Percentiles rank a stretch among this genome's conserved stretches.
phyloP scores from a whole-genome alignment of 208 protist genomes.

The Leishmania martiniquensis region DNA sequence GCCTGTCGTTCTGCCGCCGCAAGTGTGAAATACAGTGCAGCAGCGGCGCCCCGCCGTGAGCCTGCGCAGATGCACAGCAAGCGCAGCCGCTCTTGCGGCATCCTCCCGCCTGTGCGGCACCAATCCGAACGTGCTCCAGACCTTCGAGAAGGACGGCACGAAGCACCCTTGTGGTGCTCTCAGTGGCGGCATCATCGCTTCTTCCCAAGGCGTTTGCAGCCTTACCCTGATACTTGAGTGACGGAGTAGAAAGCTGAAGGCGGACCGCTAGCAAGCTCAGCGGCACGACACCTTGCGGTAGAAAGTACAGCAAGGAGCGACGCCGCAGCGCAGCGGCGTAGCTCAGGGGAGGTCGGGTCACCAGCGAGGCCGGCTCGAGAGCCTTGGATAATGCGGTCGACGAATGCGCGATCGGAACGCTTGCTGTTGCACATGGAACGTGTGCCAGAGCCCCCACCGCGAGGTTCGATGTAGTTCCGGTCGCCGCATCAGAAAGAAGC shows the following conservation, averaged over 20 bases:
- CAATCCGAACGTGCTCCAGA: neutral
- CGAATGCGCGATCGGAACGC: neutral
- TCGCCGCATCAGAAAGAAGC: neutral
- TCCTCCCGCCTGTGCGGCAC: neutral
- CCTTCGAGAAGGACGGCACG: neutral
- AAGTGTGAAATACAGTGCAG: constrained; percentile 17
- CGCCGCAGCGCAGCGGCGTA: constrained; percentile 39
- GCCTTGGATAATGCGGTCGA: neutral
- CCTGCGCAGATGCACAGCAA: neutral
- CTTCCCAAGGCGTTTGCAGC: neutral
- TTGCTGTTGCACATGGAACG: neutral
- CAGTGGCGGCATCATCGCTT: neutral
- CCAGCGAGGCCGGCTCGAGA: neutral
- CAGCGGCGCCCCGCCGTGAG: neutral
- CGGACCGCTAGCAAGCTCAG: constrained; percentile 25
- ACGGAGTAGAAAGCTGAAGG: neutral
- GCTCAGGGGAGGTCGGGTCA: constrained; percentile 7
- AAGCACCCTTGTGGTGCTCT: neutral
- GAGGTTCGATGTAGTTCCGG: neutral
- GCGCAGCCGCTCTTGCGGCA: neutral
- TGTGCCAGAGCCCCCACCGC: neutral
- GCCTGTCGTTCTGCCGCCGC: neutral
- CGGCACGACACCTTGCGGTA: constrained; percentile 37
- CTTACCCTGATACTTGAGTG: neutral
- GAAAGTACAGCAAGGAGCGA: constrained; percentile 58